Evolutionary conservation across 208 protist genomes (phyloP).

Genomic region (Leptomonas pyrrhocoris): DNA sequence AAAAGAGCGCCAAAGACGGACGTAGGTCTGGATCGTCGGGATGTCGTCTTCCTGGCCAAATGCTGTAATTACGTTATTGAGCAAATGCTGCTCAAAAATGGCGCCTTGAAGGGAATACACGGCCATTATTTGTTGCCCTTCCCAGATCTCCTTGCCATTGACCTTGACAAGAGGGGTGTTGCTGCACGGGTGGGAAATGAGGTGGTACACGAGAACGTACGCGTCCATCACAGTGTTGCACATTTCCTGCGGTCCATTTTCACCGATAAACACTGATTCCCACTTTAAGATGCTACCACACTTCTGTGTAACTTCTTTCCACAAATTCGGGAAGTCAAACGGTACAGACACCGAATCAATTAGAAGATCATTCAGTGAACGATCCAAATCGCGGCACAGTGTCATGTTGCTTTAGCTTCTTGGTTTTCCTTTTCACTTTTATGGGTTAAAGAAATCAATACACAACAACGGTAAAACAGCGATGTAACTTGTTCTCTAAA

Average conservation of each 20-base stretch:
- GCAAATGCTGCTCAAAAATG: slow-evolving; percentile 38
- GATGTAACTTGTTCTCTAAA: too few relatives aligned
- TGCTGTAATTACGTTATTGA: slow-evolving; percentile 26
- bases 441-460: too few relatives aligned
- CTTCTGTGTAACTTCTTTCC: slow-evolving; percentile 35
- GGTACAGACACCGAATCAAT: slow-evolving; percentile 33
- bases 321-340: slow-evolving; percentile 40
- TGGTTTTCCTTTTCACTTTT: not conserved
- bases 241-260: slow-evolving; percentile 32
- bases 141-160: slow-evolving; percentile 29
- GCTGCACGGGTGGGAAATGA: slow-evolving; percentile 48
- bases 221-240: slow-evolving; percentile 36
- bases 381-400: slow-evolving; percentile 24
- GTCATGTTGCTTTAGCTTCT: slow-evolving; percentile 8
- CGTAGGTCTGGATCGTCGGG: slow-evolving; percentile 36
- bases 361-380: slow-evolving; percentile 31
- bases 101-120: slow-evolving; percentile 33
- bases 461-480: too few relatives aligned
- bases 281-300: slow-evolving; percentile 42
- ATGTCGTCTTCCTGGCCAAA: slow-evolving; percentile 7
- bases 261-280: slow-evolving; percentile 13
- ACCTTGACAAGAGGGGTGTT: slow-evolving; percentile 37
- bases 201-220: slow-evolving; percentile 52
- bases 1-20: slow-evolving; percentile 43
- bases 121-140: slow-evolving; percentile 40